Base-by-base conservation (phyloP, 768 basidiomycete genomes). In the Hypsizygus marmoreus region DNA sequence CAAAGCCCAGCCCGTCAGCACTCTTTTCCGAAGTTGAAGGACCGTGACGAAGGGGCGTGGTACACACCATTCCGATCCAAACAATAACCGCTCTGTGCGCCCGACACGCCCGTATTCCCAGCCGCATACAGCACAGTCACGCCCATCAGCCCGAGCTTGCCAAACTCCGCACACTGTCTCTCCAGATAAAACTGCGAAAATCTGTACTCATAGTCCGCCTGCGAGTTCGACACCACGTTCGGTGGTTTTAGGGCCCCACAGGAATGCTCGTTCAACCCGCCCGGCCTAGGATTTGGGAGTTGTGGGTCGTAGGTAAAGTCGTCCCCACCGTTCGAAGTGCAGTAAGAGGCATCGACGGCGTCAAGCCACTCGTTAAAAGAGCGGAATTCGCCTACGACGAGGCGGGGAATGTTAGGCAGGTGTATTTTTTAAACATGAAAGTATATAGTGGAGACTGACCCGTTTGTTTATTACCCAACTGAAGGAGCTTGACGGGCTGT, bases 141-240 rank as follows among this genome's bases (percentile, higher is more conserved):
- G 31, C 78, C 77, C 73, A 75, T 67, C 10, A 79, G 61, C 22
- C 73, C 77, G 16, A 79, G 65, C 43, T 79, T 79, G 6, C 48
- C 77, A 45, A 75, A 78, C 53, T 79, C 77, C 11, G 49, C 53
- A 55, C 77, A 79, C 49, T 78, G 75, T 20, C 76, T 66, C 16
- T 52, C 29, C n/a, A 62, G 60, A 49, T 71, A 77, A 32, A 53
- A 52, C 17, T 51, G 25, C 9, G 69, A 58, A 34, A 73, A 55
- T 7, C 62, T 61, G 7, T 63, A 64, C 44, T 77, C 76, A 26
- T 69, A 55, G 40, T 61, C 60, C 34, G 57, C 64, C 35, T 74
- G 69, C 1, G 73, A 76, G 11, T 64, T 69, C 10, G 72, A 73
- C 6, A 75, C 64, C 33, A 76, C 75, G 40, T 70, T 64, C n/a